A percentile compares a stretch with the other conserved stretches of the same genome.
These are phyloP conservation scores for Spirogloea muscicola DNA, from an alignment of 139 green algal genomes.

Conservation along the genomic window DNA sequence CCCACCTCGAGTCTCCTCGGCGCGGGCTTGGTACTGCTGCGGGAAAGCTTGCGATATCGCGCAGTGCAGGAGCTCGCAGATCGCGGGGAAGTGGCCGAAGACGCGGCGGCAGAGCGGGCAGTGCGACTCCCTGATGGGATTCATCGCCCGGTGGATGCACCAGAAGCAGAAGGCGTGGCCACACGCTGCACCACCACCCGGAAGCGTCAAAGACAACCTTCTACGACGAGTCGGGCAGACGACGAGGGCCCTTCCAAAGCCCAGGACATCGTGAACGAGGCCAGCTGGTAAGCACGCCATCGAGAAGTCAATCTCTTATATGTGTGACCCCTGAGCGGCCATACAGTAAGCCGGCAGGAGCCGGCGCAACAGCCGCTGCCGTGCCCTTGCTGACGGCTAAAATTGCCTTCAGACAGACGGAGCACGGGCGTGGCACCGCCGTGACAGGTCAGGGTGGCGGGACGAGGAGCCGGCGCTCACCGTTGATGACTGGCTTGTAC, in stretches of 20 bases:
- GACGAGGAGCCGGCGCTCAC: constrained; percentile 1
- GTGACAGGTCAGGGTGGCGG: background rate
- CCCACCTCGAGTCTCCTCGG: too few relatives aligned
- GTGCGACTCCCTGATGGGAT: background rate
- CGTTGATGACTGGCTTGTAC: constrained; percentile 45
- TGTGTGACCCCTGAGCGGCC: background rate
- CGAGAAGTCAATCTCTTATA: background rate
- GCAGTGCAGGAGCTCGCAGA: constrained; percentile 39
- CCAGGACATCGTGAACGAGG: background rate
- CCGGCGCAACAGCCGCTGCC: too few relatives aligned
- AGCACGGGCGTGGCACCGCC: background rate
- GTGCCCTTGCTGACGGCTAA: background rate
- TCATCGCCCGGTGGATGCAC: constrained; percentile 42
- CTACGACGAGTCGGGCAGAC: background rate
- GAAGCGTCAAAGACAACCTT: background rate
- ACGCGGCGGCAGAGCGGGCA: constrained; percentile 38
- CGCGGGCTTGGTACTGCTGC: constrained; percentile 11
- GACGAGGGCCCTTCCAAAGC: too few relatives aligned
- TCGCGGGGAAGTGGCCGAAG: constrained; percentile 29
- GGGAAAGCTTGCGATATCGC: constrained; percentile 20
- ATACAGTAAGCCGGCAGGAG: background rate
- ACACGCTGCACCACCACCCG: constrained; percentile 14
- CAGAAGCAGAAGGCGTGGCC: constrained; percentile 48
- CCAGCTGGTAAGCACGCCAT: background rate
- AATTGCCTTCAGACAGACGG: background rate